Base-by-base conservation (phyloP, 441 rosid genomes). In the Sinapis alba region DNA sequence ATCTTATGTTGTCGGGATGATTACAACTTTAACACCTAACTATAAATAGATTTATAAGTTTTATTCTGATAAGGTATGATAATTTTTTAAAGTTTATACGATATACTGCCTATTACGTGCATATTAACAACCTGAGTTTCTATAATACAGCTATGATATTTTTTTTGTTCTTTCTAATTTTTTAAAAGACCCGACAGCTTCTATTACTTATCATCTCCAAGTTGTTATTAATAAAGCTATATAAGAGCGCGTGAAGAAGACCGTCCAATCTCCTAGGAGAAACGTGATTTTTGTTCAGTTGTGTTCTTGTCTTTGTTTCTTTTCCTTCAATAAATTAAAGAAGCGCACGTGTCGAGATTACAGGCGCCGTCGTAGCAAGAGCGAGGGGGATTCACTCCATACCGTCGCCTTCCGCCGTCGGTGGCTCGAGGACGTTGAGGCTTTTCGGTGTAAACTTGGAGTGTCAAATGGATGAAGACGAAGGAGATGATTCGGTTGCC, bases 381-480 rank as follows among this genome's bases (percentile, higher is more conserved):
- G 27, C 69, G 36, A 9, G 59, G 58, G 77, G 65, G 36, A 65
- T 50, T 10, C 77, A 65, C 24, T 65, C 58, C 10, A 72, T 23
- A 19, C 77, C 65, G 9, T 65, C 71, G 2, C 5, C 71, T 19
- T 54, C 71, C 47, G 16, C 65, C 47, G 71, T 43, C 6, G 90
- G 89, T 63, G 88, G 84, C 76, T 85, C 92, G 0, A 93, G 72
- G 84, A 85, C 82, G 73, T 67, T 90, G 60, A 85, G 98, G 85
- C 81, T 93, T 7, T 93, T 93, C 57, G 98, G 98, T 51, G 98
- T 91, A 54, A 87, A 93, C 58, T 28, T 93, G 77, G 96, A 93
- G 78, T 93, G 90, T 79, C 91, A 89, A 68, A 83, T 69, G 12
- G 88, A 87, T 18, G 92, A 80, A 10, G 86, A 88, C 43, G 93